Conservation (phyloP, 176 grass and related monocot species). For the Panicum miliaceum region DNA sequence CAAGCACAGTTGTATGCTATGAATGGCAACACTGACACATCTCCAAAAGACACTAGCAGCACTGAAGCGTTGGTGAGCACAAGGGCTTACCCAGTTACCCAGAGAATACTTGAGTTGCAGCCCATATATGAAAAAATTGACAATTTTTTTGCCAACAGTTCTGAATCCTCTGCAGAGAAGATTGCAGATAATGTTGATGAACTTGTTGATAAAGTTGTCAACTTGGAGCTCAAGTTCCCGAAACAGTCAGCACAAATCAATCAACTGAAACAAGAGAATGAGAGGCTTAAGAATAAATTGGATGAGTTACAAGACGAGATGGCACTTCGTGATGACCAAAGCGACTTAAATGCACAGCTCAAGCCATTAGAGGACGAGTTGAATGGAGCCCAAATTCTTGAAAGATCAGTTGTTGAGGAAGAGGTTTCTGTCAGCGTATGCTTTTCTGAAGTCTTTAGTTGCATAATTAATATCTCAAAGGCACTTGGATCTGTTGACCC, state of each 20-base stretch:
- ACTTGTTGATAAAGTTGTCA: constrained; percentile 72
- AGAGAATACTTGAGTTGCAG: constrained; percentile 57
- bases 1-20: constrained; percentile 55
- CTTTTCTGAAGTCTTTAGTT: constrained; percentile 57
- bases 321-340: constrained; percentile 52
- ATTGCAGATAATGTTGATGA: constrained; percentile 80
- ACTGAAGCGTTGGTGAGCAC: not conserved
- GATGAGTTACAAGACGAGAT: constrained; percentile 67
- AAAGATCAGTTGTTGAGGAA: constrained; percentile 57
- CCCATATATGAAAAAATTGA: constrained; percentile 66
- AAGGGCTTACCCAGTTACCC: constrained; percentile 37
- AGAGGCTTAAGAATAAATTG: constrained; percentile 58
- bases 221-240: constrained; percentile 69
- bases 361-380: constrained; percentile 65
- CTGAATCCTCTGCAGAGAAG: constrained; percentile 64
- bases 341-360: constrained; percentile 54
- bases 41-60: constrained; percentile 5
- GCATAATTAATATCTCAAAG: constrained; percentile 63
- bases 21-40: constrained; percentile 30
- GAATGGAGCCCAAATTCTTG: constrained; percentile 50
- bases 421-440: constrained; percentile 45
- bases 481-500: constrained; percentile 41
- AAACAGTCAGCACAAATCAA: constrained; percentile 68
- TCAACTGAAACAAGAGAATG: constrained; percentile 61
- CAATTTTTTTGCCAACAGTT: constrained; percentile 58